A percentile compares a stretch with the other conserved stretches of the same genome.
phyloP scores from a whole-genome alignment of 2,329 filamentous ascomycete species.

The Penicillium decumbens region DNA sequence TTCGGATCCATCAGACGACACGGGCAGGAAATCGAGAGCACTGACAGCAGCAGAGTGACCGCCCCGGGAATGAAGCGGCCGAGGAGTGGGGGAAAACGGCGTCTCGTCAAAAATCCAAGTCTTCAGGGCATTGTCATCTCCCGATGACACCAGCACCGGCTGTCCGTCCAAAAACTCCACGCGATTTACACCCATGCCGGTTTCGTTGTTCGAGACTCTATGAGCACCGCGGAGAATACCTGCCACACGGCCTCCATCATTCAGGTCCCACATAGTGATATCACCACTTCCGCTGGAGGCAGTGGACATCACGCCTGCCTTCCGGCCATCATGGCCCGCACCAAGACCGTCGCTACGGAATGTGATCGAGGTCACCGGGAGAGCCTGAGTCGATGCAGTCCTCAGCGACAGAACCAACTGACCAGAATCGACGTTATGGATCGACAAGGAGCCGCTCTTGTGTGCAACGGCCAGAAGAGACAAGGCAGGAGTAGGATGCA shows the following conservation, averaged over 20 bases:
- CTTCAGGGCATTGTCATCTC: conserved; percentile 86
- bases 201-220: conserved; percentile 54
- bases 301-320: conserved; percentile 90
- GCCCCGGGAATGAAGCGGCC: conserved; percentile 77
- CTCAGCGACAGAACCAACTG: conserved; percentile 66
- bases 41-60: conserved; percentile 86
- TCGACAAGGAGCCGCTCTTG: conserved; percentile 67
- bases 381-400: conserved; percentile 57
- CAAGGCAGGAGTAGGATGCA: conserved; percentile 78
- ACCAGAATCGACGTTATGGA: conserved; percentile 78
- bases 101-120: conserved; percentile 95
- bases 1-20: conserved; percentile 84
- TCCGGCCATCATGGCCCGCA: conserved; percentile 78
- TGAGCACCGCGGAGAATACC: conserved; percentile 85
- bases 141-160: conserved; percentile 82
- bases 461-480: conserved; percentile 87
- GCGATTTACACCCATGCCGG: conserved; percentile 72
- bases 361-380: conserved; percentile 71
- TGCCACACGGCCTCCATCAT: conserved; percentile 78
- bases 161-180: conserved; percentile 87
- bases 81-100: conserved; percentile 80
- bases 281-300: conserved; percentile 74
- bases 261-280: conserved; percentile 93
- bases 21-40: conserved; percentile 76
- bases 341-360: conserved; percentile 88